These are phyloP conservation scores for Phanerochaete sordida DNA, from an alignment of 768 basidiomycete genomes.

Conservation along the genomic window DNA sequence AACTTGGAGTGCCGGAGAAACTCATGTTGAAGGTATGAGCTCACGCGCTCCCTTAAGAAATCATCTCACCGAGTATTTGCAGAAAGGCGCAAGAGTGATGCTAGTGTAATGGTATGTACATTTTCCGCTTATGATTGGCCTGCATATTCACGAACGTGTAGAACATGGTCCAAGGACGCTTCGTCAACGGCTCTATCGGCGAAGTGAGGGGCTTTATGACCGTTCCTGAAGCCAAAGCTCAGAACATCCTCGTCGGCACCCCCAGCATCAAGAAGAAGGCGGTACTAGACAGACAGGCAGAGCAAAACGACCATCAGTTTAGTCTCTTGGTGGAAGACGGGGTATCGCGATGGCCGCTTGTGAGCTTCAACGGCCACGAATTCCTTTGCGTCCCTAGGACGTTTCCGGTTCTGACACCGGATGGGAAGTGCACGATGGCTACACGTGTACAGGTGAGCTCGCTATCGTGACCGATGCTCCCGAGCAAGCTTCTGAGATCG, in stretches of 20 bases:
- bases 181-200: constrained; percentile 72
- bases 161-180: constrained; percentile 63
- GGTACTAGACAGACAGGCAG: no score
- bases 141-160: constrained; percentile 22
- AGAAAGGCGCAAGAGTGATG: constrained; percentile 87
- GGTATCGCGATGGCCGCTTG: constrained; percentile 4
- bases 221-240: constrained; percentile 1
- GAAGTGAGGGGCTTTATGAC: constrained; percentile 44
- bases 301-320: no score
- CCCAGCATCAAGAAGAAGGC: not conserved
- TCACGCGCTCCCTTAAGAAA: no score
- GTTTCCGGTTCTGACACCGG: constrained; percentile 38
- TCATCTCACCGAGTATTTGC: no score
- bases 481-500: constrained; percentile 59
- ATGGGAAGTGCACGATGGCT: no score
- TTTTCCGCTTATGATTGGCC: no score
- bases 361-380: constrained; percentile 14
- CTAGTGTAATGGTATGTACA: constrained; percentile 59
- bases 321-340: no score
- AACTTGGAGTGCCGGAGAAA: no score
- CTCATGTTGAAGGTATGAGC: no score
- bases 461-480: constrained; percentile 36
- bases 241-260: not conserved
- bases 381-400: constrained; percentile 50
- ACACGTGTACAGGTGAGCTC: constrained; percentile 57